Evolutionary conservation across 148 eudicot species (phyloP).

Genomic region (Rhododendron ovatum): DNA sequence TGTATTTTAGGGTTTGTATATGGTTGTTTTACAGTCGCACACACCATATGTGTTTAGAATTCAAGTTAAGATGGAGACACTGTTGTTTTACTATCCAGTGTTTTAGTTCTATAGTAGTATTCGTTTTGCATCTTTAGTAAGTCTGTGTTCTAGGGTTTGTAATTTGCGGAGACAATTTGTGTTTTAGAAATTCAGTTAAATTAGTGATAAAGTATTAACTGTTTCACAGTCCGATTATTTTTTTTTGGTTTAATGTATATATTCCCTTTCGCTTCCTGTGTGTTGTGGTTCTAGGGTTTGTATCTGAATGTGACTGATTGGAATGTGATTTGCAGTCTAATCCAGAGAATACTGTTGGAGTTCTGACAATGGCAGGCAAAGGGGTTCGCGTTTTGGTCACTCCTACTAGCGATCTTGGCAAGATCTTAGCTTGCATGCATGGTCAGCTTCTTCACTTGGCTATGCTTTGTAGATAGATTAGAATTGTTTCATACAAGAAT

Average conservation of each 20-base stretch:
- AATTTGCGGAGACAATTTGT: not conserved
- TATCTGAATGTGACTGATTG: not conserved
- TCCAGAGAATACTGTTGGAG: conserved; percentile 97
- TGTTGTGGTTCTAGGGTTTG: conserved; percentile 3
- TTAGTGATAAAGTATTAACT: not conserved
- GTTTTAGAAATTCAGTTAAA: not conserved
- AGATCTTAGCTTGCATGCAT: conserved; percentile 95
- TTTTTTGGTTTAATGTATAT: not conserved
- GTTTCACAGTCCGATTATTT: not conserved
- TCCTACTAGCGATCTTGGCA: conserved; percentile 95
- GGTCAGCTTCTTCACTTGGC: conserved; percentile 44
- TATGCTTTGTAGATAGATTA: conserved; percentile 1
- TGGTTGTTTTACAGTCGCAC: not conserved
- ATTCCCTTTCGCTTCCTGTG: not conserved
- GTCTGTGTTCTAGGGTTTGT: not conserved
- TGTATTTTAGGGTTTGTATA: not conserved
- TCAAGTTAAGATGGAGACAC: not conserved
- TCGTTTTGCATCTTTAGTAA: not conserved
- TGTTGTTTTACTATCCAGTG: not conserved
- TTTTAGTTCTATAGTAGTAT: not conserved
- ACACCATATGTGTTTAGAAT: not conserved
- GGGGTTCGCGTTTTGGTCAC: conserved; percentile 98
- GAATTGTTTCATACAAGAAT: not conserved
- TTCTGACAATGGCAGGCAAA: conserved; percentile 94
- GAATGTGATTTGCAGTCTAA: conserved; percentile 51